Base-by-base conservation (phyloP, 2,329 filamentous ascomycete genomes). In the Sporothrix curviconia region DNA sequence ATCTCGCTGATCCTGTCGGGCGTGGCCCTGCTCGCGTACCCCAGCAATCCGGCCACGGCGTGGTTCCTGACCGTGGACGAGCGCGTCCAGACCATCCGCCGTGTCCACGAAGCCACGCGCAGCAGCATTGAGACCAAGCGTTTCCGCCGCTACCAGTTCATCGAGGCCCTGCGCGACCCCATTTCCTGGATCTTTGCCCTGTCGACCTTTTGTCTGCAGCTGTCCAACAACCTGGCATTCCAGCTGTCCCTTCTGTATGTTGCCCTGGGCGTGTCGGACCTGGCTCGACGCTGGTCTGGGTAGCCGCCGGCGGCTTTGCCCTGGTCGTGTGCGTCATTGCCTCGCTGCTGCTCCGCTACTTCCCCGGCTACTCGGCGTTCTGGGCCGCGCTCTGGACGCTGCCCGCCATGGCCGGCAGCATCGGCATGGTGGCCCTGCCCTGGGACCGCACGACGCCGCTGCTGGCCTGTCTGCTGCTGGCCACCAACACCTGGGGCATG, bases 181-280 rank as follows among this genome's bases (percentile, higher is more conserved):
- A 57, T 64, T 11, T 63, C 63, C 2, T 65, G 63, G 63, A 52
- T 65, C 15, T 62, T 62, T 1, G 58, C 62, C 0, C 59, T 71
- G 3, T 65, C 66, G 47, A 65, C 68, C 0, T 70, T 71, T 32
- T 67, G 68, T 0, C 65, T 71, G 0, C 69, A 71, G 69, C 63
- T 68, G 50, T 66, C 68, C 2, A 74, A 75, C 57, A 75, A 73
- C 58, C 65, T 75, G 37, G 67, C 67, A 19, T 74, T 73, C 50
- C 72, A 75, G 58, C 70, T 73, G 52, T 73, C 71, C 51, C 66
- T 74, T 2, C 65, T 75, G 9, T 68, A 65, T 0, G 64, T 66
- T 1, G 64, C 66, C 0, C 65, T 75, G 3, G 72, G 72, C 0
- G 67, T 75, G 9, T 66, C 66, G 4, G 65, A 64, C 9, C 63